These are phyloP conservation scores for Sarcodon aspratus DNA, from an alignment of 768 basidiomycete species.

Conservation along the genomic window DNA sequence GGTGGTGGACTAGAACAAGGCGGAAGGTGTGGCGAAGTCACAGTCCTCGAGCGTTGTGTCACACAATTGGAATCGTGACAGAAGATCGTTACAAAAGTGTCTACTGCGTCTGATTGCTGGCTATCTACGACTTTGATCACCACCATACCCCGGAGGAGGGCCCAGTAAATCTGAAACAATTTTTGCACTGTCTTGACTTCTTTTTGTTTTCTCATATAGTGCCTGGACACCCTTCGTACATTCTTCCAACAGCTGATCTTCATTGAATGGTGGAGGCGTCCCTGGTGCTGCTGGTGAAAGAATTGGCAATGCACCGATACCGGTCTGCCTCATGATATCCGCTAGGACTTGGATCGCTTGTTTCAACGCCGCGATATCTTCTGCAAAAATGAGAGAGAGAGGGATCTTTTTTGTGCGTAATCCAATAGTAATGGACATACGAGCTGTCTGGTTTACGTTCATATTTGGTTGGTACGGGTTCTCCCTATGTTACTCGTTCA, in stretches of 20 bases:
- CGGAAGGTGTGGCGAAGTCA: no score
- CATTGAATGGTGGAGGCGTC: neutral
- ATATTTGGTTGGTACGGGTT: neutral
- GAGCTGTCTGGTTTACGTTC: neutral
- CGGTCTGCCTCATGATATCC: neutral
- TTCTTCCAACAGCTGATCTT: neutral
- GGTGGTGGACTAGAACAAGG: neutral
- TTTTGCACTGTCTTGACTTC: neutral
- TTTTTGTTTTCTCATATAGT: neutral
- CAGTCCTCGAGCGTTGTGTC: no score
- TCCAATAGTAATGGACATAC: neutral
- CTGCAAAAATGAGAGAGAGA: neutral
- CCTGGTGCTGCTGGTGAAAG: neutral
- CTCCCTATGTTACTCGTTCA: neutral
- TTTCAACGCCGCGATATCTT: neutral
- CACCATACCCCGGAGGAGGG: neutral
- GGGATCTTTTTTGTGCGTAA: neutral
- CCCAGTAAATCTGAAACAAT: neutral
- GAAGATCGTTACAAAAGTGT: no score
- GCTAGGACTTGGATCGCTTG: neutral
- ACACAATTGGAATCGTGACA: no score
- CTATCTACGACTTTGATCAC: no score
- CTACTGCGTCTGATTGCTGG: no score
- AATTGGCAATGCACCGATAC: neutral
- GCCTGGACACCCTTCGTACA: neutral